phyloP scores from a whole-genome alignment of 208 protist species.

The Acanthamoeba castellanii region DNA sequence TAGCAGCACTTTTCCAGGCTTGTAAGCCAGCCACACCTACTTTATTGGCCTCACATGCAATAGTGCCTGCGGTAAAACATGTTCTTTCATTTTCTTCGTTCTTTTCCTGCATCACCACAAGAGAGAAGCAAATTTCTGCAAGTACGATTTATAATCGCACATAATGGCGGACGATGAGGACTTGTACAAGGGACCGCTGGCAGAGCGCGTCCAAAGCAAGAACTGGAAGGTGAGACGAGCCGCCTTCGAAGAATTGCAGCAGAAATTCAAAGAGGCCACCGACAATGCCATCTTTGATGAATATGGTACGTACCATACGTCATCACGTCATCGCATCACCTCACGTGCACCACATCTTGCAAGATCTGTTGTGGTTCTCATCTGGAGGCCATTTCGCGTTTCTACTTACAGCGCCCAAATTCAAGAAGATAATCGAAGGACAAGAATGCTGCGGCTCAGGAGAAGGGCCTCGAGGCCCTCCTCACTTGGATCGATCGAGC shows the following conservation, averaged over 20 bases:
- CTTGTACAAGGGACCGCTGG: conserved; percentile 39
- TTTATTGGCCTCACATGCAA: no score
- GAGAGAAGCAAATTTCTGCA: no score
- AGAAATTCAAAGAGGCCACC: conserved; percentile 68
- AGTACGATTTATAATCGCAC: no score
- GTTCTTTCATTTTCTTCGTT: no score
- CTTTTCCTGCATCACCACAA: no score
- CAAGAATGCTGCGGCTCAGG: conserved; percentile 74
- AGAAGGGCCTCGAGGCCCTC: conserved; percentile 72
- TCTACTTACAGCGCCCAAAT: conserved; percentile 72
- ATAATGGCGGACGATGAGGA: conserved; percentile 74
- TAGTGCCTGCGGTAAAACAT: no score
- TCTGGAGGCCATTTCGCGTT: background rate
- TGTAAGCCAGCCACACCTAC: no score
- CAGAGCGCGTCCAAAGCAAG: conserved; percentile 41
- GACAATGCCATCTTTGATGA: conserved; percentile 76
- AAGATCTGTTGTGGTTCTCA: background rate
- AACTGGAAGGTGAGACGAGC: conserved; percentile 75
- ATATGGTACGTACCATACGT: conserved; percentile 55
- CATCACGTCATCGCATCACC: no score
- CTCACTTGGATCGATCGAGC: conserved; percentile 71
- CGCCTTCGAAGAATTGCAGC: conserved; percentile 59
- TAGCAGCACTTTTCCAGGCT: no score
- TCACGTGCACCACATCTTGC: background rate
- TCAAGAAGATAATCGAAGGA: conserved; percentile 76